Conservation (phyloP, 2,329 filamentous ascomycete genomes). For the Cercospora nicotianae region DNA sequence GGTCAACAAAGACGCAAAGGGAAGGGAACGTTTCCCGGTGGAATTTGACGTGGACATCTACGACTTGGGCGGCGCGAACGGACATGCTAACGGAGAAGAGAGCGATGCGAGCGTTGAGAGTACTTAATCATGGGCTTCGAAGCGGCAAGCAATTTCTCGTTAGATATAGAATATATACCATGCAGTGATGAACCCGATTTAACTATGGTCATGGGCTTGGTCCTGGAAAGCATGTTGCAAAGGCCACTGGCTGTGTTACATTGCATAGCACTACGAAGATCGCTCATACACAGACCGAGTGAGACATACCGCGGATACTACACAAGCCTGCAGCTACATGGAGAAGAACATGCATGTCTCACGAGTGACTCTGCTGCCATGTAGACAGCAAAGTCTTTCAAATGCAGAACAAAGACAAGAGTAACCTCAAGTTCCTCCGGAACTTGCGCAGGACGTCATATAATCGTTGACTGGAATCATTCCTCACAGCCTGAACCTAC, state of each 20-base stretch:
- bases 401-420: background rate
- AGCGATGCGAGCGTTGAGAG: background rate
- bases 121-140: background rate
- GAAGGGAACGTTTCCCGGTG: conserved; percentile 49
- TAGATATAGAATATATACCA: background rate
- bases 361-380: background rate
- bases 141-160: background rate
- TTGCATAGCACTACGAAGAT: no score
- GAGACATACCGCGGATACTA: background rate
- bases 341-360: background rate
- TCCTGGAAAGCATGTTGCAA: background rate
- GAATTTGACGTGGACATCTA: conserved; percentile 33
- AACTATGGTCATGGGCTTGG: background rate
- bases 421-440: no score
- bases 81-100: background rate
- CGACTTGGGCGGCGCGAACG: background rate
- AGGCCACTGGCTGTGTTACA: no score
- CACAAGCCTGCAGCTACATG: background rate
- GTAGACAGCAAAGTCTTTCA: background rate
- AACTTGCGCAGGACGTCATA: no score
- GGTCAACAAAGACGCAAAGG: conserved; percentile 58
- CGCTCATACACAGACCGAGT: no score
- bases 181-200: background rate
- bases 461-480: no score
- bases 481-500: no score